phyloP scores from a whole-genome alignment of 495 filamentous ascomycete species.

The Daldinia caldariorum region DNA sequence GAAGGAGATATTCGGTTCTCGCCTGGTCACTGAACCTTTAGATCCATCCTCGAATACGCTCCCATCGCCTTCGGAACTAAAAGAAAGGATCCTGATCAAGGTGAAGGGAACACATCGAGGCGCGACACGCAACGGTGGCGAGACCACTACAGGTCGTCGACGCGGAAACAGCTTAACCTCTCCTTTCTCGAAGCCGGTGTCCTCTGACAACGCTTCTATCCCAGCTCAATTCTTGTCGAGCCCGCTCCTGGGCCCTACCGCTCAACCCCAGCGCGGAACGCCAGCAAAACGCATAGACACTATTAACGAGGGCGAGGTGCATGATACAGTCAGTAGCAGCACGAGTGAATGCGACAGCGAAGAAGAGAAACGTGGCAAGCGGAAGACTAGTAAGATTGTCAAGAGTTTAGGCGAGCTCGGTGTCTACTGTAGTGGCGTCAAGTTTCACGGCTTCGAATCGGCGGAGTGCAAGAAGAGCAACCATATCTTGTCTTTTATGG shows the following conservation, averaged over 20 bases:
- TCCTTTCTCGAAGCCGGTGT: slow-evolving; percentile 69
- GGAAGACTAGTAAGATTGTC: slow-evolving; percentile 84
- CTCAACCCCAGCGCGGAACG: slow-evolving; percentile 46
- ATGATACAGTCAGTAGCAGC: slow-evolving; percentile 61
- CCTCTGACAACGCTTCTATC: slow-evolving; percentile 64
- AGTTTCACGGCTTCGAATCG: slow-evolving; percentile 77
- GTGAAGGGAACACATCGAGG: slow-evolving; percentile 74
- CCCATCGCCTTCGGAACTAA: slow-evolving; percentile 86
- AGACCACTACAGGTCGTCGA: slow-evolving; percentile 60
- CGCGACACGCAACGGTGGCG: slow-evolving; percentile 49
- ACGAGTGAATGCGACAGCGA: slow-evolving; percentile 68
- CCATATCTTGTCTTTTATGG: slow-evolving; percentile 93
- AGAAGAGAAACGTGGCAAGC: slow-evolving; percentile 65
- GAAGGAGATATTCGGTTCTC: slow-evolving; percentile 79
- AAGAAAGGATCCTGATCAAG: slow-evolving; percentile 86
- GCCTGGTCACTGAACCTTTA: slow-evolving; percentile 78
- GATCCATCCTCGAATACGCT: slow-evolving; percentile 70
- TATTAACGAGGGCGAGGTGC: slow-evolving; percentile 61
- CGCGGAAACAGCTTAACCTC: slow-evolving; percentile 85
- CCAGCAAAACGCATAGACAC: slow-evolving; percentile 54
- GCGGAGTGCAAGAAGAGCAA: slow-evolving; percentile 84
- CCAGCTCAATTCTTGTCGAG: slow-evolving; percentile 66
- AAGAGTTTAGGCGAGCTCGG: slow-evolving; percentile 84
- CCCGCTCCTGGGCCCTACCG: slow-evolving; percentile 57
- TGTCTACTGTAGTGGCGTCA: slow-evolving; percentile 88